phyloP scores from a whole-genome alignment of 2,329 filamentous ascomycete species.

The Pseudocercospora musae region DNA sequence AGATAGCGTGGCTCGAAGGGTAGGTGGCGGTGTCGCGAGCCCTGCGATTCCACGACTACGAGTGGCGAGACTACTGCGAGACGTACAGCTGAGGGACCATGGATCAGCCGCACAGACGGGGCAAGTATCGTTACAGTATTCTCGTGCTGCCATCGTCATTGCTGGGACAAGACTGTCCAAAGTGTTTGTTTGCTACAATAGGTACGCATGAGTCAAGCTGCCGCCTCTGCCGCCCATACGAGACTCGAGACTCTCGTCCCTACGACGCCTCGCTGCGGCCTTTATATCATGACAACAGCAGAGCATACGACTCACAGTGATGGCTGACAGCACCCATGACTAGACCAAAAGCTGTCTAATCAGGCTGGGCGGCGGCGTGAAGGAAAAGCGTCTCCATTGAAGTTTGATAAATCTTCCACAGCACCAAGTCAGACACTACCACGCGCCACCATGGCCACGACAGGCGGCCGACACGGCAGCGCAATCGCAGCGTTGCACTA shows the following conservation, averaged over 20 bases:
- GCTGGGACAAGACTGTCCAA: not conserved
- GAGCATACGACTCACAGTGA: not conserved
- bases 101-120: slow-evolving; percentile 2
- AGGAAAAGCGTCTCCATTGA: not conserved
- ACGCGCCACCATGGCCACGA: slow-evolving; percentile 1
- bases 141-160: not conserved
- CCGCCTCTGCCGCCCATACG: not conserved
- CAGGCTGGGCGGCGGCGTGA: not conserved
- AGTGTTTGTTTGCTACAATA: no score
- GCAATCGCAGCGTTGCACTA: slow-evolving; percentile 30
- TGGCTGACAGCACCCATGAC: not conserved
- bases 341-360: not conserved
- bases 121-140: not conserved
- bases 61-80: slow-evolving; percentile 1
- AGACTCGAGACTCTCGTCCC: not conserved
- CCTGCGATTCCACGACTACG: not conserved
- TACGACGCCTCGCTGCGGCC: not conserved
- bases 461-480: not conserved
- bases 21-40: not conserved
- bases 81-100: not conserved
- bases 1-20: not conserved
- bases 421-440: not conserved
- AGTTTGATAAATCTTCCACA: not conserved
- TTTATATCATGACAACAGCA: not conserved
- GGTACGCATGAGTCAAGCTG: not conserved